Evolutionary conservation across 208 protist species (phyloP).

Genomic region (Tetramitus jugosus): DNA sequence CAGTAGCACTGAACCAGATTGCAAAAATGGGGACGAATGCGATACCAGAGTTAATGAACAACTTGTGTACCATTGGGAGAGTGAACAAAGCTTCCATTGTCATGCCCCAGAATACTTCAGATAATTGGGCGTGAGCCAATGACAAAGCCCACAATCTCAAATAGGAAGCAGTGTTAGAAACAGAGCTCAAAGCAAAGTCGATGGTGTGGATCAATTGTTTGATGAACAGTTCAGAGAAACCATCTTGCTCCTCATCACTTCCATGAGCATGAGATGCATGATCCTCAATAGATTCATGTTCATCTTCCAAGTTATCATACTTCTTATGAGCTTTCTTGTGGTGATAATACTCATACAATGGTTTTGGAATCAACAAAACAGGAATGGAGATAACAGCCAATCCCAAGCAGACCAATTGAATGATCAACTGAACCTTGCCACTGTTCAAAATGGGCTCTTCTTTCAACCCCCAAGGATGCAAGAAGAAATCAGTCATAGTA

Average conservation of each 20-base stretch:
- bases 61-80: conserved; percentile 23
- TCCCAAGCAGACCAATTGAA: conserved; percentile 59
- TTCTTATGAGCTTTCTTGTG: not conserved
- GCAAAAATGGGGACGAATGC: conserved; percentile 47
- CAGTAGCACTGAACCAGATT: conserved; percentile 82
- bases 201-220: conserved; percentile 99
- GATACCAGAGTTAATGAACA: conserved; percentile 68
- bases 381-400: no score
- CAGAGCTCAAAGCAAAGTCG: conserved; percentile 95
- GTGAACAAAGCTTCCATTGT: conserved; percentile 29
- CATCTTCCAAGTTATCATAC: not conserved
- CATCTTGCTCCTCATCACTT: conserved; percentile 38
- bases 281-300: not conserved
- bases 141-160: conserved; percentile 99
- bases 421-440: conserved; percentile 59
- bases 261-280: not conserved
- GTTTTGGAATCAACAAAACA: conserved; percentile 66
- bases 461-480: no score
- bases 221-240: conserved; percentile 80
- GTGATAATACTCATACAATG: conserved; percentile 60
- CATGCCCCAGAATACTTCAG: conserved; percentile 70
- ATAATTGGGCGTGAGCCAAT: conserved; percentile 94
- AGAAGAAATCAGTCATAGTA: conserved; percentile 83
- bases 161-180: conserved; percentile 99
- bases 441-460: no score